Evolutionary conservation across 345 rosid species (phyloP).

Genomic region (Dipteronia sinensis): DNA sequence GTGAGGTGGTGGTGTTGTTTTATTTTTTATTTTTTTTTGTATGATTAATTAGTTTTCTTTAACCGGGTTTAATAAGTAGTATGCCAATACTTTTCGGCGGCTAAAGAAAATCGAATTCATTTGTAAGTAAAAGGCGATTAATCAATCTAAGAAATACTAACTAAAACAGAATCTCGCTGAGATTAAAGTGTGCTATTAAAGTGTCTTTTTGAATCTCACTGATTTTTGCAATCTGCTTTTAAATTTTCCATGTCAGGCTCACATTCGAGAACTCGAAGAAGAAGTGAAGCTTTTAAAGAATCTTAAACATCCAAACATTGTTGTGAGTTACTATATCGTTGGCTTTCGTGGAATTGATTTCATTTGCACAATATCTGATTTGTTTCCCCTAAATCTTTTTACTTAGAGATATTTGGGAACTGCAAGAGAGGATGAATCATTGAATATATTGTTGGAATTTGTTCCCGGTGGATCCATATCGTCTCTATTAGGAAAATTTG

Average conservation of each 20-base stretch:
- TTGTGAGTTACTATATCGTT: constrained; percentile 49
- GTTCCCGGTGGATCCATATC: constrained; percentile 92
- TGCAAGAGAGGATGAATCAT: constrained; percentile 67
- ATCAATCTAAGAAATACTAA: background rate
- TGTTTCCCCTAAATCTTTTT: constrained; percentile 8
- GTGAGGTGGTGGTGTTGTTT: constrained; percentile 21
- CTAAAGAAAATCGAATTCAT: no score
- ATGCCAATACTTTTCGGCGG: background rate
- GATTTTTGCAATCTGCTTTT: background rate
- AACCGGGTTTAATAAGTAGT: background rate
- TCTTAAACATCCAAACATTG: constrained; percentile 80
- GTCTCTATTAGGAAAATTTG: constrained; percentile 77
- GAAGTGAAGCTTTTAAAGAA: constrained; percentile 87
- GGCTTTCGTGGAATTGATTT: background rate
- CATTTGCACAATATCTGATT: constrained; percentile 2
- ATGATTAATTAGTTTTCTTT: background rate
- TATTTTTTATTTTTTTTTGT: background rate
- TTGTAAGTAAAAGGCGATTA: background rate
- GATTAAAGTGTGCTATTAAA: background rate
- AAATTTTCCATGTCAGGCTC: constrained; percentile 41
- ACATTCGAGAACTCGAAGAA: constrained; percentile 81
- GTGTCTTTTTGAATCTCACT: background rate
- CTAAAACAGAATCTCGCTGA: background rate
- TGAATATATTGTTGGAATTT: constrained; percentile 78
- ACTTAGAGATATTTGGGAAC: constrained; percentile 80